phyloP scores from a whole-genome alignment of 371 early-diverging fungal genomes.

The Mucor ambiguus region DNA sequence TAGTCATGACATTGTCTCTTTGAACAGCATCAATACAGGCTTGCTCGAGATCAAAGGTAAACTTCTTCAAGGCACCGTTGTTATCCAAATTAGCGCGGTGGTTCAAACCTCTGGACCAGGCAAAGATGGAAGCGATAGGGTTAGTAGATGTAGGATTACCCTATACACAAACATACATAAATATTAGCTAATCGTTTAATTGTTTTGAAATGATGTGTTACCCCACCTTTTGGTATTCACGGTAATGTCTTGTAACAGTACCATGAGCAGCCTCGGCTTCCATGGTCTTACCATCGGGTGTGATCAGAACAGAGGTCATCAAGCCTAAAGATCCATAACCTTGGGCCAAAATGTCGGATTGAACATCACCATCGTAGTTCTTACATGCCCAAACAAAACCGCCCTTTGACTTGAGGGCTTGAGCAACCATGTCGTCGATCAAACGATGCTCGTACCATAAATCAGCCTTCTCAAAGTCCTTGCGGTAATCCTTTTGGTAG shows the following conservation, averaged over 20 bases:
- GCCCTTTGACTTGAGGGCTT: constrained; percentile 89
- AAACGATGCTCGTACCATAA: constrained; percentile 95
- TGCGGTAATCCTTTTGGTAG: constrained; percentile 70
- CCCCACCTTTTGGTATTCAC: constrained; percentile 85
- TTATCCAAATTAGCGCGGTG: constrained; percentile 90
- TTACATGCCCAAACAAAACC: constrained; percentile 94
- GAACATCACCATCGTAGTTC: constrained; percentile 94
- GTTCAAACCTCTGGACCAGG: constrained; percentile 91
- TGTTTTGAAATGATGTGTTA: background rate
- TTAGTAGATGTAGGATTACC: constrained; percentile 85
- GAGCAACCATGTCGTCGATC: constrained; percentile 97
- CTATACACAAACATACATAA: constrained; percentile 18
- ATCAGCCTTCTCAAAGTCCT: constrained; percentile 64
- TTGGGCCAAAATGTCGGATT: constrained; percentile 92
- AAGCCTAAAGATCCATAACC: constrained; percentile 87
- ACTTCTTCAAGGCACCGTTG: constrained; percentile 69
- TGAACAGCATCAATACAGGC: constrained; percentile 88
- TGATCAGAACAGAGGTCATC: constrained; percentile 92
- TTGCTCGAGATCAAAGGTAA: constrained; percentile 72
- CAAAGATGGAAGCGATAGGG: constrained; percentile 91
- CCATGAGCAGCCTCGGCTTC: constrained; percentile 97
- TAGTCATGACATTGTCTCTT: constrained; percentile 85
- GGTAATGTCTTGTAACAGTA: constrained; percentile 94
- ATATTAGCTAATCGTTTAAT: constrained; percentile 1
- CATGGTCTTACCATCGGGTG: constrained; percentile 89